These are phyloP conservation scores for Ormosia emarginata DNA, from an alignment of 306 rosid species.

Conservation along the genomic window DNA sequence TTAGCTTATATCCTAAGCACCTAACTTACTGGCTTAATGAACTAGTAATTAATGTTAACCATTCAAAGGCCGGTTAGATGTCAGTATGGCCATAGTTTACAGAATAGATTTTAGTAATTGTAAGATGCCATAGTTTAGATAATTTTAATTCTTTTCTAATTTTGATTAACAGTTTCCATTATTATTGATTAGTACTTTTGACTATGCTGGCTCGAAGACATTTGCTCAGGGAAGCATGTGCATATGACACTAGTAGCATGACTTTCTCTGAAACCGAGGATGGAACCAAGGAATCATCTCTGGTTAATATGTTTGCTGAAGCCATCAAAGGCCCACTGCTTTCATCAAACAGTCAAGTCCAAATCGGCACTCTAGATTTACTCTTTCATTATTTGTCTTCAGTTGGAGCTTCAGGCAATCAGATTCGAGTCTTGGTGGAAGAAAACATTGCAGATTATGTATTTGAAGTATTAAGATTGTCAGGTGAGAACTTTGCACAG, in stretches of 20 bases:
- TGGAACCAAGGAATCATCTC: constrained; percentile 41
- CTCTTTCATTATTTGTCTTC: constrained; percentile 69
- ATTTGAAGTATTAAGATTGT: constrained; percentile 84
- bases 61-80: background rate
- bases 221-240: constrained; percentile 47
- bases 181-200: constrained; percentile 61
- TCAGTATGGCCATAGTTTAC: constrained; percentile 11
- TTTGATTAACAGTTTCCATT: constrained; percentile 24
- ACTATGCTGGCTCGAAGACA: constrained; percentile 70
- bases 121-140: background rate
- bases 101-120: constrained; percentile 3
- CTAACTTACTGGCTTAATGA: background rate
- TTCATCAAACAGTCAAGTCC: constrained; percentile 77
- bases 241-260: constrained; percentile 37
- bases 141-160: constrained; percentile 8
- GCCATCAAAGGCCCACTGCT: constrained; percentile 94
- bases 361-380: constrained; percentile 64
- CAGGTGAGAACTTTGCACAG: constrained; percentile 57
- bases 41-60: background rate
- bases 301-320: constrained; percentile 67
- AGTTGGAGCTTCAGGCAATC: constrained; percentile 49
- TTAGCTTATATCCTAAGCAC: background rate
- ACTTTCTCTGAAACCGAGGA: constrained; percentile 36
- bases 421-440: constrained; percentile 71
- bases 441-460: constrained; percentile 92